phyloP scores from a whole-genome alignment of 83 land plant species.

The Diphasiastrum complanatum region DNA sequence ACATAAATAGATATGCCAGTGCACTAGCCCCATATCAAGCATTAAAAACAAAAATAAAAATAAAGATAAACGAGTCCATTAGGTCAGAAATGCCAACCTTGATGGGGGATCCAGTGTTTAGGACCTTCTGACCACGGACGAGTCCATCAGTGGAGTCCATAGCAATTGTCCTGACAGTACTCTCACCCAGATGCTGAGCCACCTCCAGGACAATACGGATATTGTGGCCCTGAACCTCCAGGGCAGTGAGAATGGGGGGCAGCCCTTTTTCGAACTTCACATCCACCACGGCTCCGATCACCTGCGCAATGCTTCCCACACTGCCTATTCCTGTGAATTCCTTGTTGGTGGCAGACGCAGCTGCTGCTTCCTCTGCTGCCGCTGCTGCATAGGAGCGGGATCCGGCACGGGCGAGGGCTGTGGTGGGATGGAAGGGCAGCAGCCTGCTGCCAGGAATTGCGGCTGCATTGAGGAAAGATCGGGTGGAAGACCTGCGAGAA shows the following conservation, averaged over 20 bases:
- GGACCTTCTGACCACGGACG: constrained; percentile 75
- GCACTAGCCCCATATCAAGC: background rate
- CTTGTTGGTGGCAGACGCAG: too few species aligned
- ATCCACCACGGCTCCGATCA: constrained; percentile 40
- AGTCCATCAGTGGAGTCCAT: constrained; percentile 94
- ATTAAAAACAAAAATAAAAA: background rate
- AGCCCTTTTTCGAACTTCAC: constrained; percentile 39
- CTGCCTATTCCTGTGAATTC: constrained; percentile 35
- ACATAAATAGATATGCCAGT: too few species aligned
- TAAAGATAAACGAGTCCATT: too few species aligned
- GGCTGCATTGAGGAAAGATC: too few species aligned
- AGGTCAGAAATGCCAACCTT: too few species aligned
- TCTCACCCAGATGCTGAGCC: constrained; percentile 94
- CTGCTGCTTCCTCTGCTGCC: too few species aligned
- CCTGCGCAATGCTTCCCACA: constrained; percentile 35
- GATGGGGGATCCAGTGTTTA: constrained; percentile 93
- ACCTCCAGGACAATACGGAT: constrained; percentile 83
- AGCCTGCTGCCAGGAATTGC: too few species aligned
- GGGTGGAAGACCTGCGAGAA: too few species aligned
- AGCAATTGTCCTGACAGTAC: constrained; percentile 78
- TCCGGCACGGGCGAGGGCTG: too few species aligned
- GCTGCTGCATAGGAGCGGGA: too few species aligned
- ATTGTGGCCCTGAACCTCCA: constrained; percentile 69
- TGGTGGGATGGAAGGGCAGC: too few species aligned
- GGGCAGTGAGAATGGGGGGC: constrained; percentile 89